phyloP scores from a whole-genome alignment of 306 rosid genomes.

The Casuarina cunninghamiana region DNA sequence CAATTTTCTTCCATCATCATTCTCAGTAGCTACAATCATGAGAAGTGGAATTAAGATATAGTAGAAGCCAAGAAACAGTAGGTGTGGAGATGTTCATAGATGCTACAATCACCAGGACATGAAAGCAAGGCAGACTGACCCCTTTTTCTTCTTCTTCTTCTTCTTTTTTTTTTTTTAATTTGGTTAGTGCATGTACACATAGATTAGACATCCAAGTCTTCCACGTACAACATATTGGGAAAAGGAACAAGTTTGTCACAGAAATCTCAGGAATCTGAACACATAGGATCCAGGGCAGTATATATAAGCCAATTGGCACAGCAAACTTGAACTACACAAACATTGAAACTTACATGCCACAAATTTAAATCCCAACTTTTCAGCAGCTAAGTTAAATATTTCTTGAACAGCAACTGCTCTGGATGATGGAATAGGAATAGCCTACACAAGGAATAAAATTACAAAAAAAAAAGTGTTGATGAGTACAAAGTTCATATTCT shows the following conservation, averaged over 20 bases:
- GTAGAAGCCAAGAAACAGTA: conserved; percentile 1
- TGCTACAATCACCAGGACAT: neutral
- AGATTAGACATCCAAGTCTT: neutral
- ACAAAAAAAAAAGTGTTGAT: neutral
- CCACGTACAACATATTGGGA: neutral
- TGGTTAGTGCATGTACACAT: neutral
- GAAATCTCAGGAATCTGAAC: conserved; percentile 14
- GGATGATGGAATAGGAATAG: conserved; percentile 75
- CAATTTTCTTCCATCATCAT: conserved; percentile 69
- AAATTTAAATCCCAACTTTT: conserved; percentile 76
- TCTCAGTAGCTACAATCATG: conserved; percentile 54
- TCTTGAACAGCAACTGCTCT: conserved; percentile 60
- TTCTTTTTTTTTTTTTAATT: neutral
- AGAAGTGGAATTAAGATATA: conserved; percentile 30
- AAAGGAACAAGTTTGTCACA: conserved; percentile 20
- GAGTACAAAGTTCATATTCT: conserved; percentile 7
- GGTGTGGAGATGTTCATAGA: neutral
- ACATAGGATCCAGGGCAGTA: conserved; percentile 16
- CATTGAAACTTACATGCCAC: conserved; percentile 44
- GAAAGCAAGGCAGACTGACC: neutral
- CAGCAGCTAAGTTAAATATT: conserved; percentile 83
- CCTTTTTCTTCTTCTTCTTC: too few relatives aligned
- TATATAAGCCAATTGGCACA: neutral
- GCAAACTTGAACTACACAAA: neutral
- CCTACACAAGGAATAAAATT: conserved; percentile 52